phyloP scores from a whole-genome alignment of 371 early-diverging fungal species.

The Smittium mucronatum region DNA sequence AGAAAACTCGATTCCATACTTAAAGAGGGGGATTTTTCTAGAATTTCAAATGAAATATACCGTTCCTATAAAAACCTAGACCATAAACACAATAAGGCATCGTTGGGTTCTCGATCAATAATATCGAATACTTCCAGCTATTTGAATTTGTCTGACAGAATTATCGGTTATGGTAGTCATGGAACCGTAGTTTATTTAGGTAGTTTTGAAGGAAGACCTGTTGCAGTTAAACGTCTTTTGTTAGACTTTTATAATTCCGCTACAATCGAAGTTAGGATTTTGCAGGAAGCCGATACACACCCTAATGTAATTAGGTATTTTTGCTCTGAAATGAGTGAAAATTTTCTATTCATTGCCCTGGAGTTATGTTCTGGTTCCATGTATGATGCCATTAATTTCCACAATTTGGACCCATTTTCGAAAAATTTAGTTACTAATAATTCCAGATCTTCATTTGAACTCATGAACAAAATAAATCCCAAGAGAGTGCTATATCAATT shows the following conservation, averaged over 20 bases:
- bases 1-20: too few relatives aligned
- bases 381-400: constrained; percentile 34
- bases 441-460: constrained; percentile 16
- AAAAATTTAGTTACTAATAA: not conserved
- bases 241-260: constrained; percentile 90
- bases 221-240: constrained; percentile 88
- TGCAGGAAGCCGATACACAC: constrained; percentile 88
- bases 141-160: constrained; percentile 24
- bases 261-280: constrained; percentile 75
- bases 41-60: too few relatives aligned
- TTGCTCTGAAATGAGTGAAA: constrained; percentile 70
- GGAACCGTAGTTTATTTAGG: constrained; percentile 95
- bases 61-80: too few relatives aligned
- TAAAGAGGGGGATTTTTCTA: too few relatives aligned
- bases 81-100: too few relatives aligned
- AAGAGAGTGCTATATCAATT: constrained; percentile 55
- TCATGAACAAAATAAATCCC: constrained; percentile 17
- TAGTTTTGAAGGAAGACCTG: constrained; percentile 71
- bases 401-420: not conserved
- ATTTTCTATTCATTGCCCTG: constrained; percentile 89
- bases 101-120: too few relatives aligned
- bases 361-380: constrained; percentile 77
- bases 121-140: constrained; percentile 15
- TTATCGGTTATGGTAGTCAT: constrained; percentile 85
- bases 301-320: constrained; percentile 93